A percentile compares a stretch with the other conserved stretches of the same genome.
These are phyloP conservation scores for Penicillium sp. DNA, from an alignment of 2,329 filamentous ascomycete genomes.

Conservation along the genomic window DNA sequence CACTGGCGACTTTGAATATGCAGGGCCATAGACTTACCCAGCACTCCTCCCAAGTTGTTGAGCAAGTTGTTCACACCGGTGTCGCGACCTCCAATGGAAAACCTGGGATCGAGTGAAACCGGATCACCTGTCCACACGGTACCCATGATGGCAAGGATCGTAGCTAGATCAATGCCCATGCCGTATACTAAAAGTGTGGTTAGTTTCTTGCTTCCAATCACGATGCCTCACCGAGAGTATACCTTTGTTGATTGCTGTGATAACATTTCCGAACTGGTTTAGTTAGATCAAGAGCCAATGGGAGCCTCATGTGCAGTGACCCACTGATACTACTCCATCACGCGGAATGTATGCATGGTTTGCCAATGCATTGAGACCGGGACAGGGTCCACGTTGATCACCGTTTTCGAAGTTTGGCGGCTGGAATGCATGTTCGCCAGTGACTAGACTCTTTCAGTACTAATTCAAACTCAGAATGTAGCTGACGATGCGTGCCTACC, in stretches of 20 bases:
- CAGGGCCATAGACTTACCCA: conserved; percentile 30
- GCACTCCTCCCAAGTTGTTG: conserved; percentile 46
- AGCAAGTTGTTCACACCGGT: conserved; percentile 43
- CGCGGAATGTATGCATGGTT: conserved; percentile 48
- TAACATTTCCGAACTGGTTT: conserved; percentile 33
- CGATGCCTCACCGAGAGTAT: not conserved
- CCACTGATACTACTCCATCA: conserved; percentile 38
- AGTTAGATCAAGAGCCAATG: conserved; percentile 1
- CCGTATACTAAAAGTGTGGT: conserved; percentile 42
- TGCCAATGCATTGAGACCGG: conserved; percentile 46
- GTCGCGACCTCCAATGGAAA: conserved; percentile 55
- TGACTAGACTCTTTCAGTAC: conserved; percentile 23
- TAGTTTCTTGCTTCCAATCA: not conserved
- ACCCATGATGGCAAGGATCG: conserved; percentile 48
- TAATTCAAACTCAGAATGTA: not conserved
- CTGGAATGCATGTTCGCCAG: conserved; percentile 37
- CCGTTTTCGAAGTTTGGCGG: conserved; percentile 35
- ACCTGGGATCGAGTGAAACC: conserved; percentile 51
- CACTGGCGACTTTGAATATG: not conserved
- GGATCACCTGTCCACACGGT: conserved; percentile 54
- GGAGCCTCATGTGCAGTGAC: not conserved
- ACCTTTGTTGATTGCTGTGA: conserved; percentile 39
- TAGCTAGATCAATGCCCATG: conserved; percentile 50
- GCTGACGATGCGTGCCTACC: conserved; percentile 16
- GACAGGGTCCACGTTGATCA: conserved; percentile 45